Evolutionary conservation across 2,329 filamentous ascomycete species (phyloP).

Genomic region (Ascochyta rabiei): DNA sequence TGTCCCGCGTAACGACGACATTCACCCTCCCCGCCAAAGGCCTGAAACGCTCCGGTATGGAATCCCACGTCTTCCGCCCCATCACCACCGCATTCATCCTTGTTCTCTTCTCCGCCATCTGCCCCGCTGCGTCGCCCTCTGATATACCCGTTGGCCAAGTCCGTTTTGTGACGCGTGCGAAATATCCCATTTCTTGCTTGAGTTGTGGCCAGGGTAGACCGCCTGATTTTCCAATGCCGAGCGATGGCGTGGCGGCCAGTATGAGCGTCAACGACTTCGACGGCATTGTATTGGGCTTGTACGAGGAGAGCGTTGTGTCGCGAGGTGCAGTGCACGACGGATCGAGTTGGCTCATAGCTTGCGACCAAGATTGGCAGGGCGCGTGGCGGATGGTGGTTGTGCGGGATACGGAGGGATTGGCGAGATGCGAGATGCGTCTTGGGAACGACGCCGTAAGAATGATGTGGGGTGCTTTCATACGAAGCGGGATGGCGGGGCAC

Average conservation of each 20-base stretch:
- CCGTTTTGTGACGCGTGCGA: slow-evolving; percentile 84
- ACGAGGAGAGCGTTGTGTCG: slow-evolving; percentile 6
- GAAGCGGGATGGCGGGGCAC: slow-evolving; percentile 7
- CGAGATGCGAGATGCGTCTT: not conserved
- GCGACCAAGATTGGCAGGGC: not conserved
- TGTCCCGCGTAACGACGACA: slow-evolving; percentile 72
- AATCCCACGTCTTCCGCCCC: slow-evolving; percentile 97
- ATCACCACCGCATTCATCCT: slow-evolving; percentile 77
- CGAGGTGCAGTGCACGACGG: not conserved
- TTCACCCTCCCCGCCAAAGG: slow-evolving; percentile 83
- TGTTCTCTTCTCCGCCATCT: not conserved
- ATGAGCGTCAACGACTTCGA: slow-evolving; percentile 77
- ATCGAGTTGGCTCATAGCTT: slow-evolving; percentile 6
- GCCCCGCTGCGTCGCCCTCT: slow-evolving; percentile 7
- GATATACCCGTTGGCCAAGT: slow-evolving; percentile 44
- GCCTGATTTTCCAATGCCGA: slow-evolving; percentile 85
- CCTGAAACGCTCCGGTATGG: slow-evolving; percentile 77
- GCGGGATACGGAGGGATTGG: no score
- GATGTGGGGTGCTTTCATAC: slow-evolving; percentile 6
- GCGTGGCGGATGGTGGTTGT: no score
- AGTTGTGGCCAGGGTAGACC: slow-evolving; percentile 87
- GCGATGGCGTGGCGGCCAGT: slow-evolving; percentile 85
- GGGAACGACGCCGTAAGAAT: not conserved
- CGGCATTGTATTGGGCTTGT: slow-evolving; percentile 20
- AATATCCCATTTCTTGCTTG: slow-evolving; percentile 92